Conservation (phyloP, 495 filamentous ascomycete species). For the Penicillium daleae region DNA sequence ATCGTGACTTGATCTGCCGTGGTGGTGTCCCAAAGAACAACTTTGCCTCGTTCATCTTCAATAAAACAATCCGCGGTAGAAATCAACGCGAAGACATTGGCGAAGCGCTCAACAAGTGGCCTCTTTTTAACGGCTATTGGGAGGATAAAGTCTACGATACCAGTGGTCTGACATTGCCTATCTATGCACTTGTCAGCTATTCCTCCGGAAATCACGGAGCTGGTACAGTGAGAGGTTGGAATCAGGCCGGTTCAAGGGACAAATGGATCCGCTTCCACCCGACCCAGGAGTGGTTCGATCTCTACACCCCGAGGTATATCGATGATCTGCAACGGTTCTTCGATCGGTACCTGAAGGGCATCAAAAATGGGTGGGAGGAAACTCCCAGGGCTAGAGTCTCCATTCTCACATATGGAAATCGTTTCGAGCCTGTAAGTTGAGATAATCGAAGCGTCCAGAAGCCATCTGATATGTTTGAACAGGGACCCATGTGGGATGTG, state of each 20-base stretch:
- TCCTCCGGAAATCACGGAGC: neutral
- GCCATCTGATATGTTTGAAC: neutral
- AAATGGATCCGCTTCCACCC: constrained; percentile 8
- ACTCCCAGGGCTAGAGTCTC: neutral
- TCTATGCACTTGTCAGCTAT: neutral
- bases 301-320: neutral
- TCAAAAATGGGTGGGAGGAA: neutral
- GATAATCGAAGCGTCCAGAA: neutral
- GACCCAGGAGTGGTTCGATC: constrained; percentile 6
- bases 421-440: neutral
- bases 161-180: neutral
- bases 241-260: neutral
- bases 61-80: neutral
- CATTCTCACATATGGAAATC: neutral
- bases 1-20: neutral
- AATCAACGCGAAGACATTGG: neutral
- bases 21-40: neutral
- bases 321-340: constrained; percentile 3
- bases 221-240: neutral
- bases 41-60: neutral
- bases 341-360: neutral
- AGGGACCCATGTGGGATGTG: neutral
- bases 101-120: neutral
- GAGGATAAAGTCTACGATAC: neutral
- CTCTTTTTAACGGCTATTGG: neutral